Base-by-base conservation (phyloP, 106 monocot species). In the Hemerocallis citrina region DNA sequence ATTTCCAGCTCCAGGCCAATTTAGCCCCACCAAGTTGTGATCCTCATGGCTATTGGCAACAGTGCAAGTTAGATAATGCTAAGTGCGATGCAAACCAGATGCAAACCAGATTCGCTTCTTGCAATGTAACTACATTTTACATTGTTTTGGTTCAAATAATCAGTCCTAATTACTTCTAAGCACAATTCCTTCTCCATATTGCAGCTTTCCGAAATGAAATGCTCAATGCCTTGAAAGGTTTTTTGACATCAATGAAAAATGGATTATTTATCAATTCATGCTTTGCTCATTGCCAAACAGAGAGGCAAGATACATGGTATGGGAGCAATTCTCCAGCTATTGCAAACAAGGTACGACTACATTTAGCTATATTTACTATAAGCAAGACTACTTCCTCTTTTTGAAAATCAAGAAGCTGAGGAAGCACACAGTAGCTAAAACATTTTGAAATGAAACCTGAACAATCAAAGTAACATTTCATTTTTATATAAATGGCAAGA, bases 221-320 rank as follows among this genome's bases (percentile, higher is more conserved):
- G 90, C 67, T 85, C 23, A 64, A 73, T 57, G 66, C 71, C 7
- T 15, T 85, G n/a, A 54, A 77, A 49, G 61, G 42, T 3, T 79
- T 85, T 37, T 55, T 71, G 7, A 16, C 24, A 13, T 42, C 55
- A 0, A 15, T 22, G 5, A 23, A 65, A 35, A 82, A 76, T 47
- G 90, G 90, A 14, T 7, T 71, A 10, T 90, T 82, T 39, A 68
- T 90, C 10, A 85, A 90, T 73, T 90, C 90, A 1, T 90, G 90
- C 48, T 90, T 85, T 44, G 76, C 79, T 22, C 90, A 90, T 59
- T 85, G 90, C 36, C 90, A 90, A 55, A 66, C 85, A 4, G 81
- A 79, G 61, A 50, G 37, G 19, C 78, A 72, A 33, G 72, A 70
- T 11, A 85, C 81, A 34, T 90, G 82, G 85, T 82, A 38, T 62